These are phyloP conservation scores for Vachellia collinsii DNA, from an alignment of 306 rosid genomes.

Conservation along the genomic window DNA sequence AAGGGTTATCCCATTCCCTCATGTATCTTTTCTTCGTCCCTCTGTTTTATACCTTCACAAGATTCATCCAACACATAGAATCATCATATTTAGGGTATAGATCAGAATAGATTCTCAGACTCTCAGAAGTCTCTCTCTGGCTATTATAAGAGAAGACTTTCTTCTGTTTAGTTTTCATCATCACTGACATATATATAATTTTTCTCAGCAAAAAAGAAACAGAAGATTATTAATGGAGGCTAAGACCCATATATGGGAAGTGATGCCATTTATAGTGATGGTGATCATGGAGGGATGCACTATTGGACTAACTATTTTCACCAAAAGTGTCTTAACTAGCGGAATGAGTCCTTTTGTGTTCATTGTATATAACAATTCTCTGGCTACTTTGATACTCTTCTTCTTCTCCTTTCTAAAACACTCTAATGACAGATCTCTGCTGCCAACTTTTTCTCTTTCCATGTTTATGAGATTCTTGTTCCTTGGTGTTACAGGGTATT, in stretches of 20 bases:
- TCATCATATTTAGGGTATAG: background rate
- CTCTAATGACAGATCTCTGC: constrained; percentile 47
- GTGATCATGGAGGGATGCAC: constrained; percentile 76
- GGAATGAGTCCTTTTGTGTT: constrained; percentile 77
- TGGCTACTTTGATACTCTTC: constrained; percentile 59
- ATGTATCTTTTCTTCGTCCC: constrained; percentile 15
- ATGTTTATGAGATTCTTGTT: constrained; percentile 64
- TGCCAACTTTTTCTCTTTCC: constrained; percentile 53
- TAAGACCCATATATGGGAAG: constrained; percentile 38
- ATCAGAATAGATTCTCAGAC: background rate
- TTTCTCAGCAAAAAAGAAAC: background rate
- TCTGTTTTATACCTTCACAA: constrained; percentile 32
- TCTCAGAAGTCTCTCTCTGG: constrained; percentile 2
- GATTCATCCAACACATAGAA: background rate
- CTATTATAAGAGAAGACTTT: background rate
- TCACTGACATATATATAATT: background rate
- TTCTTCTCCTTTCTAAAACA: constrained; percentile 59
- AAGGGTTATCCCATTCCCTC: constrained; percentile 37
- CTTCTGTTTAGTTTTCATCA: background rate
- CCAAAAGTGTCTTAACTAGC: constrained; percentile 64
- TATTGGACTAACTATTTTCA: constrained; percentile 62
- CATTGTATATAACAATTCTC: constrained; percentile 62
- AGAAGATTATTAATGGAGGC: constrained; percentile 33
- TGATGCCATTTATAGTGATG: constrained; percentile 58
- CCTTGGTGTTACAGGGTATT: constrained; percentile 78